phyloP scores from a whole-genome alignment of 2,329 filamentous ascomycete genomes.

The Leptographium galeiforme region DNA sequence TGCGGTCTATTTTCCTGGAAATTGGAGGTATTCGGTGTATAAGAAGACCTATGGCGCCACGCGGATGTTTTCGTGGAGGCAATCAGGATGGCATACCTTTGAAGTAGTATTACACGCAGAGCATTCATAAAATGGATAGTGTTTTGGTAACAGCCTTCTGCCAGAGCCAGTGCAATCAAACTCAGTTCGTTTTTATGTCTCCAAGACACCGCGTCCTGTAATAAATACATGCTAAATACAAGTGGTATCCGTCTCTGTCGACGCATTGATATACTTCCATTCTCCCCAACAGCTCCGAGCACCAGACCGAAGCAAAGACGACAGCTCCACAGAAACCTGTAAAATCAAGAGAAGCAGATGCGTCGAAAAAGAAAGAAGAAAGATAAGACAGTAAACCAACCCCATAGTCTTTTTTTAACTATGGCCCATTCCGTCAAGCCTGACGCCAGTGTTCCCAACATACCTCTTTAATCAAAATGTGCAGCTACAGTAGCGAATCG shows the following conservation, averaged over 20 bases:
- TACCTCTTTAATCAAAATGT: background rate
- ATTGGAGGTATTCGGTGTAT: no score
- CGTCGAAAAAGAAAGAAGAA: background rate
- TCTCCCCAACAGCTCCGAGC: background rate
- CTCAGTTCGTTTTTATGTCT: no score
- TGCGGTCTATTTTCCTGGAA: background rate
- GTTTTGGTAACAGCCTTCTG: no score
- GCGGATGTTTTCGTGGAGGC: background rate
- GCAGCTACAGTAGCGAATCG: slow-evolving; percentile 51
- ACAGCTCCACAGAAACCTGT: background rate
- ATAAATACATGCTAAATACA: no score
- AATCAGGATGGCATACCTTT: background rate
- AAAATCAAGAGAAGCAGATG: background rate
- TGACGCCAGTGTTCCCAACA: slow-evolving; percentile 1
- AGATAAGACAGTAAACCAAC: background rate
- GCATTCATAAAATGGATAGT: no score
- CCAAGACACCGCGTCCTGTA: no score
- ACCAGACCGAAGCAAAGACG: background rate
- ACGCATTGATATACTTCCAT: background rate
- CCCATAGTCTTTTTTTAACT: background rate
- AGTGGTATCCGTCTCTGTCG: background rate
- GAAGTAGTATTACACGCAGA: background rate
- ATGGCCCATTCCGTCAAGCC: background rate
- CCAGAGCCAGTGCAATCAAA: no score
- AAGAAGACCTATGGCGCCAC: no score